A percentile compares a stretch with the other conserved stretches of the same genome.
phyloP scores from a whole-genome alignment of 2,329 filamentous ascomycete genomes.

The Mollisia scopiformis region DNA sequence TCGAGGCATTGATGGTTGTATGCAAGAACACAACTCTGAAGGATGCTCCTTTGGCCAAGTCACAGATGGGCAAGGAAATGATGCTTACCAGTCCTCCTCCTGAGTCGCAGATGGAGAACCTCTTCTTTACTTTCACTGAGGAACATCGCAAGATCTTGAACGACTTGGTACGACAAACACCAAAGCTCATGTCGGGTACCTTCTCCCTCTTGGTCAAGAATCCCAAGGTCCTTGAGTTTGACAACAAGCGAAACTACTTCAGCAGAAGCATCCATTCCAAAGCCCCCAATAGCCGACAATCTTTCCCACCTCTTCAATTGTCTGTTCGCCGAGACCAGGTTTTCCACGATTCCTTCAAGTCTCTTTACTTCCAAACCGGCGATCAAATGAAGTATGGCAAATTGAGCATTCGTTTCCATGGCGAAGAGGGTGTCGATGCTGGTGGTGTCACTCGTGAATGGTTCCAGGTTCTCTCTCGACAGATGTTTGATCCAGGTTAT shows the following conservation, averaged over 20 bases:
- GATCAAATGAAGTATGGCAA: constrained; percentile 99
- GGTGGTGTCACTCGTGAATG: constrained; percentile 97
- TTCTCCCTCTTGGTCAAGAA: constrained; percentile 97
- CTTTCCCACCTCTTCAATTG: constrained; percentile 76
- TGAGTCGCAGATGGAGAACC: constrained; percentile 79
- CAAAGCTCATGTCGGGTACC: constrained; percentile 97
- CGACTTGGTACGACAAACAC: constrained; percentile 94
- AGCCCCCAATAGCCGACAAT: constrained; percentile 69
- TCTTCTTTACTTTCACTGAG: constrained; percentile 98
- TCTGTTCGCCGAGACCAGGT: constrained; percentile 91
- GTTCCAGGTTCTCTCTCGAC: constrained; percentile 96
- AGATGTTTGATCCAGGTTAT: constrained; percentile 99
- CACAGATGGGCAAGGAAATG: constrained; percentile 64
- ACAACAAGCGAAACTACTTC: constrained; percentile 99
- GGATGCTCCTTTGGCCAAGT: constrained; percentile 30
- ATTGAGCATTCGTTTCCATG: constrained; percentile 95
- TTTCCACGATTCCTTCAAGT: constrained; percentile 97
- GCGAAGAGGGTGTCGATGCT: constrained; percentile 96
- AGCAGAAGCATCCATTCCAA: constrained; percentile 87
- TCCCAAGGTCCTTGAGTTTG: constrained; percentile 97
- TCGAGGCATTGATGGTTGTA: constrained; percentile 97
- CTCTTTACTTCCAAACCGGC: constrained; percentile 94
- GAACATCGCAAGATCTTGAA: constrained; percentile 98
- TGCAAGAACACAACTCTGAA: constrained; percentile 89
- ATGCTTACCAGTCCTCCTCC: constrained; percentile 75